Evolutionary conservation across 2,329 filamentous ascomycete genomes (phyloP).

Genomic region (Chaetoscypha palmicola): DNA sequence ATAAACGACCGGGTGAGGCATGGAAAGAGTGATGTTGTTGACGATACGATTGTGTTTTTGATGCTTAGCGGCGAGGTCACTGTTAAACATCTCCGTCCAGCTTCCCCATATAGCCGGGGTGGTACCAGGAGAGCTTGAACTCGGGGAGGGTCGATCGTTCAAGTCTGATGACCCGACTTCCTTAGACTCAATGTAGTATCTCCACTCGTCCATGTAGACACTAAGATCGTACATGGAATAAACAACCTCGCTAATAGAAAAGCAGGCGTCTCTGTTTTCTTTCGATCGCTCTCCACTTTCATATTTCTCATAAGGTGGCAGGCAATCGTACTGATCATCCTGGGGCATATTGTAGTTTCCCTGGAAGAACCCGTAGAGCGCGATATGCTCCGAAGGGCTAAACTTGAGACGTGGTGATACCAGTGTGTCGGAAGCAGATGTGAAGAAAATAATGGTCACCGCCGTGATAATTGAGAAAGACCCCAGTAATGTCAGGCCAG

Average conservation of each 20-base stretch:
- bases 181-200: not conserved
- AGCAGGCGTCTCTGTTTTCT: not conserved
- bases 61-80: slow-evolving; percentile 46
- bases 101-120: slow-evolving; percentile 58
- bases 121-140: slow-evolving; percentile 63
- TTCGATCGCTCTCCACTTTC: not conserved
- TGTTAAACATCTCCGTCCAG: slow-evolving; percentile 56
- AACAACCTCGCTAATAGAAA: not conserved
- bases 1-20: slow-evolving; percentile 66
- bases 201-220: slow-evolving; percentile 52
- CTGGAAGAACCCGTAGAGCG: slow-evolving; percentile 21
- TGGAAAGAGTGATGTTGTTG: slow-evolving; percentile 70
- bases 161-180: slow-evolving; percentile 32
- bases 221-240: slow-evolving; percentile 57
- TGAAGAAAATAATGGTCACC: slow-evolving; percentile 63
- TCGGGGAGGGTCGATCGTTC: slow-evolving; percentile 48
- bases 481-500: slow-evolving; percentile 57
- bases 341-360: too few relatives aligned
- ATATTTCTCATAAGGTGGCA: not conserved
- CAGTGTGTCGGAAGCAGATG: slow-evolving; percentile 67
- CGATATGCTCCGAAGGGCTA: slow-evolving; percentile 19
- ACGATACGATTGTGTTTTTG: slow-evolving; percentile 48
- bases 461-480: slow-evolving; percentile 56
- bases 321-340: not conserved
- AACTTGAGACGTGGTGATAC: slow-evolving; percentile 65